Conservation (phyloP, 2,329 filamentous ascomycete genomes). For the Penicillium palitans region DNA sequence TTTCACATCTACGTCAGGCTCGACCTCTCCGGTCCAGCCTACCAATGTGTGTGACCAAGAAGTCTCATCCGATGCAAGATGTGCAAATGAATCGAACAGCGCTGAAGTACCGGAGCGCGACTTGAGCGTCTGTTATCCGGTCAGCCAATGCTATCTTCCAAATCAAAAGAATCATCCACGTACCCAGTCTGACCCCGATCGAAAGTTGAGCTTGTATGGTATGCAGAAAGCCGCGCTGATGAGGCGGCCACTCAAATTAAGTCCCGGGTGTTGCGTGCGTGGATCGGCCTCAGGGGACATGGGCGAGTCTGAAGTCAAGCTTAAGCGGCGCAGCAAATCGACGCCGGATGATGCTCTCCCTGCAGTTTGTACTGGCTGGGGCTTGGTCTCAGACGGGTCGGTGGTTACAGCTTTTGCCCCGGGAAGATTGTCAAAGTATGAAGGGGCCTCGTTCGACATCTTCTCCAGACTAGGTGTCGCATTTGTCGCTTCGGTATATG, state of each 20-base stretch:
- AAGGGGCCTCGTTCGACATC: conserved; percentile 25
- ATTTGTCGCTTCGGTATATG: conserved; percentile 31
- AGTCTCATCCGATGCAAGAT: conserved; percentile 78
- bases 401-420: conserved; percentile 23
- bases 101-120: conserved; percentile 84
- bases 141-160: conserved; percentile 4
- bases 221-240: conserved; percentile 66
- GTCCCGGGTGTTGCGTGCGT: conserved; percentile 55
- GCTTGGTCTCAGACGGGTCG: conserved; percentile 16
- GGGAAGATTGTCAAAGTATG: conserved; percentile 33
- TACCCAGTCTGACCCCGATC: conserved; percentile 58
- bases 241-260: conserved; percentile 61
- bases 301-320: conserved; percentile 44
- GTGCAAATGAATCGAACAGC: conserved; percentile 84
- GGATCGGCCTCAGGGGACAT: conserved; percentile 54
- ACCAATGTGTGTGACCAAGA: conserved; percentile 92
- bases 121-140: conserved; percentile 62
- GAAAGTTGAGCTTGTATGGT: conserved; percentile 59
- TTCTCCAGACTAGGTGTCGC: conserved; percentile 29
- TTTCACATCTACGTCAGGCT: conserved; percentile 41
- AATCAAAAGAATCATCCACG: conserved; percentile 15
- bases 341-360: conserved; percentile 49
- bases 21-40: conserved; percentile 91
- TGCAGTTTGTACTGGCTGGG: conserved; percentile 45
- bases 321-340: conserved; percentile 56